Conservation (phyloP, 148 eudicot genomes). For the Tetragonia tetragonoides region DNA sequence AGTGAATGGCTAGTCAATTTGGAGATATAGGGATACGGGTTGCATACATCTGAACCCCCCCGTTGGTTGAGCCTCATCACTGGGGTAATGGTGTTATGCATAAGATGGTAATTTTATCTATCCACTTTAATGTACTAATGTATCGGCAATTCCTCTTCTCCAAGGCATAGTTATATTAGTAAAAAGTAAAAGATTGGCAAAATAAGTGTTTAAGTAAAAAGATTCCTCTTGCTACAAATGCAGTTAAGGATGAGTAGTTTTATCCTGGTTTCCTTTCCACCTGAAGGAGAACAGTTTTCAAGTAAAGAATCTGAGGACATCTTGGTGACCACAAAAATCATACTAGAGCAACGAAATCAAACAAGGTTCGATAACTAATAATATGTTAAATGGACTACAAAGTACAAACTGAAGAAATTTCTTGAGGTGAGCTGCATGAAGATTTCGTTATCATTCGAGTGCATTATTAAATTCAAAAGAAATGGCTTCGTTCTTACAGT, state of each 20-base stretch:
- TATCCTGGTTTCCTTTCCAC: neutral
- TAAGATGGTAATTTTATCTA: no score
- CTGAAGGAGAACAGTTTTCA: neutral
- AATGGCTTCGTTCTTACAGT: constrained; percentile 41
- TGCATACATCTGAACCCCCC: no score
- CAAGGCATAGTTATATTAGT: neutral
- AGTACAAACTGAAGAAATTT: neutral
- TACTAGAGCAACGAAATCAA: neutral
- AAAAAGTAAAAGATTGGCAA: no score
- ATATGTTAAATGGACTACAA: no score
- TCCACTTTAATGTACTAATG: neutral
- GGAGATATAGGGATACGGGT: no score
- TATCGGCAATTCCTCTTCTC: neutral
- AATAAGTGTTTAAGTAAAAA: no score
- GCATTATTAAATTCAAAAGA: neutral
- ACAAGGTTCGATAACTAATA: no score
- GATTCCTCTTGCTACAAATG: neutral
- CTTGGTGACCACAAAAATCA: no score
- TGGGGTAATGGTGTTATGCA: no score
- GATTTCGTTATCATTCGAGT: neutral
- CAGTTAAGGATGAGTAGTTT: neutral
- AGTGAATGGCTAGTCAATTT: no score
- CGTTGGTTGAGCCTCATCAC: no score
- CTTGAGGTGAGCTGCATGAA: neutral
- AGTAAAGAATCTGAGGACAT: no score